A percentile compares a stretch with the other conserved stretches of the same genome.
phyloP scores from a whole-genome alignment of 1,284 basidiomycete species.

The Rhodotorula sp. region DNA sequence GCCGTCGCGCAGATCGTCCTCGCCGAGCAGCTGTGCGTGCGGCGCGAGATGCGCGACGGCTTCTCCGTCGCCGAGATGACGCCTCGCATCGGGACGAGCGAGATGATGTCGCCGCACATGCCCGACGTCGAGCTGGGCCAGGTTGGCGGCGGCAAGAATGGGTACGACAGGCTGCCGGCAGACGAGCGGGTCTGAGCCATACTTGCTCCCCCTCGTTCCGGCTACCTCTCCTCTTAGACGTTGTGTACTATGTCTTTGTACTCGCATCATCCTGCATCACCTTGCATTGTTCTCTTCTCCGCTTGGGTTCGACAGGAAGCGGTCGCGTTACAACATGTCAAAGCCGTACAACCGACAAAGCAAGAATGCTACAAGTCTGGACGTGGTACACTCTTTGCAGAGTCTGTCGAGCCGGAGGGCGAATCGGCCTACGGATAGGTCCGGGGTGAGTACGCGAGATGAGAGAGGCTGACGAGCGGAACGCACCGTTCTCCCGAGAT shows the following conservation, averaged over 20 bases:
- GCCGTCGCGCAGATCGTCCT: slow-evolving; percentile 72
- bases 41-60: slow-evolving; percentile 86
- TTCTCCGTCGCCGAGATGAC: slow-evolving; percentile 50
- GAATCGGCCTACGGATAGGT: too few species aligned
- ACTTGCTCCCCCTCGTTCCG: not conserved
- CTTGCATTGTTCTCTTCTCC: too few species aligned
- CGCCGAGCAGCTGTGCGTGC: slow-evolving; percentile 86
- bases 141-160: not conserved
- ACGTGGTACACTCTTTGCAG: too few species aligned
- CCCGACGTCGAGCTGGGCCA: slow-evolving; percentile 6
- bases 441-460: too few species aligned
- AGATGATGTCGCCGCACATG: not conserved
- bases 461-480: not conserved
- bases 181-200: not conserved
- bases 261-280: too few species aligned
- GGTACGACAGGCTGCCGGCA: slow-evolving; percentile 7
- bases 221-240: too few species aligned
- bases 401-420: too few species aligned
- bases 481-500: not conserved
- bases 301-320: too few species aligned
- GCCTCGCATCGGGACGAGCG: slow-evolving; percentile 15
- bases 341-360: too few species aligned
- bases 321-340: too few species aligned
- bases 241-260: too few species aligned
- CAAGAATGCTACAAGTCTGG: too few species aligned